phyloP scores from a whole-genome alignment of 495 filamentous ascomycete species.

The Hypoxylon subgilvum region DNA sequence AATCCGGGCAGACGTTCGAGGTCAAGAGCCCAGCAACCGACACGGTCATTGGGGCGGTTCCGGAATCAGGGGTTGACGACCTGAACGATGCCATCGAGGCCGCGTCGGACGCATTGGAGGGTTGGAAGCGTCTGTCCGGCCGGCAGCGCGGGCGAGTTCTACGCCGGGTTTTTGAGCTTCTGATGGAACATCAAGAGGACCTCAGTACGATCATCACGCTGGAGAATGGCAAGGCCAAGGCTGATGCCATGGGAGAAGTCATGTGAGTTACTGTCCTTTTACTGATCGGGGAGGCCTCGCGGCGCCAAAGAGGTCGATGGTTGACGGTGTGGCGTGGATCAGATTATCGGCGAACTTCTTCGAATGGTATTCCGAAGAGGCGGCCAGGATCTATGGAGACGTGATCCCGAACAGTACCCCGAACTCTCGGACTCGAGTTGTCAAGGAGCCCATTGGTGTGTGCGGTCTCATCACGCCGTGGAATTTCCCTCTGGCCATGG shows the following conservation, averaged over 20 bases:
- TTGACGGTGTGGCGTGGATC: no score
- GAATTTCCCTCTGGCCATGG: slow-evolving; percentile 96
- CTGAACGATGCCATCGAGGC: slow-evolving; percentile 78
- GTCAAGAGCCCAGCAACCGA: slow-evolving; percentile 82
- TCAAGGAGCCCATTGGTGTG: slow-evolving; percentile 90
- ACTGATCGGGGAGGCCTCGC: no score
- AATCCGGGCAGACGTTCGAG: slow-evolving; percentile 80
- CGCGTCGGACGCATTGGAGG: slow-evolving; percentile 74
- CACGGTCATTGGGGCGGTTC: slow-evolving; percentile 78
- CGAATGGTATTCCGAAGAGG: slow-evolving; percentile 83
- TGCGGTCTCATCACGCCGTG: slow-evolving; percentile 95
- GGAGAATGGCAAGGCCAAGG: slow-evolving; percentile 78
- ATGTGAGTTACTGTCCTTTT: no score
- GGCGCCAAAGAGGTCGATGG: no score
- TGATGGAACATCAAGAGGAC: slow-evolving; percentile 87
- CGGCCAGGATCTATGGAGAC: slow-evolving; percentile 72
- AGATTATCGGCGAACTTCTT: slow-evolving; percentile 83
- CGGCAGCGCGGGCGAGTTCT: slow-evolving; percentile 84
- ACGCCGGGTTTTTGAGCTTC: slow-evolving; percentile 86
- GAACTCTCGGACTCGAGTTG: slow-evolving; percentile 76
- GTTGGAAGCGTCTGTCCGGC: slow-evolving; percentile 74
- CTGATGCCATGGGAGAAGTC: slow-evolving; percentile 76
- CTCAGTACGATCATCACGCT: slow-evolving; percentile 87
- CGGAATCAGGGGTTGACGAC: slow-evolving; percentile 78
- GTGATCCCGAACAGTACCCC: slow-evolving; percentile 74